These are phyloP conservation scores for Cutaneotrichosporon cutaneum DNA, from an alignment of 1,284 basidiomycete genomes.

Conservation along the genomic window DNA sequence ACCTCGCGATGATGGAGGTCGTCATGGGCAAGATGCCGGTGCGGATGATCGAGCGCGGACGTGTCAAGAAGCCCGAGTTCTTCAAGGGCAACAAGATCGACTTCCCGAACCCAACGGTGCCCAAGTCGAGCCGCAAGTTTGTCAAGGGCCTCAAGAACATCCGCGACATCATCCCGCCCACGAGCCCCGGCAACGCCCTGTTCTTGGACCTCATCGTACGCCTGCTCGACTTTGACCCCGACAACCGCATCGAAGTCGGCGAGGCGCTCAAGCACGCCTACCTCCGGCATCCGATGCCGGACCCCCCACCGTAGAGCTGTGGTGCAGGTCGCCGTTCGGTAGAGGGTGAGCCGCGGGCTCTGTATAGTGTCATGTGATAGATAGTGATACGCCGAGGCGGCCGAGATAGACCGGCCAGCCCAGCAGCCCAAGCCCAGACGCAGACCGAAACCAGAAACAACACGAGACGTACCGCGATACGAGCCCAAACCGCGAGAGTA, in stretches of 20 bases:
- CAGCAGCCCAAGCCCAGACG: too few species aligned
- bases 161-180: slow-evolving; percentile 77
- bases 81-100: slow-evolving; percentile 84
- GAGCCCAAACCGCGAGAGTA: too few species aligned
- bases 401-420: too few species aligned
- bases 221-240: slow-evolving; percentile 88
- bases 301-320: slow-evolving; percentile 13
- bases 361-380: slow-evolving; percentile 2
- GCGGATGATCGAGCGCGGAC: slow-evolving; percentile 61
- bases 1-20: slow-evolving; percentile 99
- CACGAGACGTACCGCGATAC: too few species aligned
- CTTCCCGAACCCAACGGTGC: slow-evolving; percentile 84
- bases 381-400: neutral
- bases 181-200: slow-evolving; percentile 59
- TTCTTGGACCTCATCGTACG: slow-evolving; percentile 85
- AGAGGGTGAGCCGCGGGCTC: neutral
- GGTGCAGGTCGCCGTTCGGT: neutral
- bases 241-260: slow-evolving; percentile 77
- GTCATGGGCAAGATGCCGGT: slow-evolving; percentile 97
- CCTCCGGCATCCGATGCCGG: slow-evolving; percentile 54
- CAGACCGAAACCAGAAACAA: too few species aligned
- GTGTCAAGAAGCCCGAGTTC: slow-evolving; percentile 77
- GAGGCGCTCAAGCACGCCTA: slow-evolving; percentile 86
- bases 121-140: slow-evolving; percentile 88
- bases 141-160: slow-evolving; percentile 81